These are phyloP conservation scores for Clathrus columnatus DNA, from an alignment of 768 basidiomycete species.

Conservation along the genomic window DNA sequence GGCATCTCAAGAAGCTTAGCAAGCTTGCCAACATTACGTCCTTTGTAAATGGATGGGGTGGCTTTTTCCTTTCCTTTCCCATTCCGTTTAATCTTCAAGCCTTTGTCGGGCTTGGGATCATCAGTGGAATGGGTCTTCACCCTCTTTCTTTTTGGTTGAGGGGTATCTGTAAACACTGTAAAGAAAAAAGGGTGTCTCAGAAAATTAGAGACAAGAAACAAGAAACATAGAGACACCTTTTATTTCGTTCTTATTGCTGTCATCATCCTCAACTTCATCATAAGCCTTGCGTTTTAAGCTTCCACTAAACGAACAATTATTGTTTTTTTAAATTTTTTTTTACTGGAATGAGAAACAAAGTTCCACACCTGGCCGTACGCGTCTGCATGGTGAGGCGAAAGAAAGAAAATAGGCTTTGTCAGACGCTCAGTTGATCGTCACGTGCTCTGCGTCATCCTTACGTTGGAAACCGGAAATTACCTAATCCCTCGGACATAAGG, in stretches of 20 bases:
- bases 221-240: background rate
- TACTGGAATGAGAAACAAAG: background rate
- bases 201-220: background rate
- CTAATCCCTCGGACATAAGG: no score
- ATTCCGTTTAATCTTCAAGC: background rate
- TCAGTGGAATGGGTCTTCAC: background rate
- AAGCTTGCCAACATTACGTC: conserved; percentile 5
- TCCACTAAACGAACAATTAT: background rate
- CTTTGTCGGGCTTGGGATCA: conserved; percentile 3
- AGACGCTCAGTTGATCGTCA: no score
- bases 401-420: background rate
- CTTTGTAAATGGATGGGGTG: background rate
- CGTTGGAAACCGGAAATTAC: no score
- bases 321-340: background rate
- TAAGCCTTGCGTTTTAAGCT: background rate
- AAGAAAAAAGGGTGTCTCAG: background rate
- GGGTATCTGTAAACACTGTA: background rate
- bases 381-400: background rate
- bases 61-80: background rate
- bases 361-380: background rate
- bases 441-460: no score
- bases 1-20: conserved; percentile 15
- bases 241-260: background rate
- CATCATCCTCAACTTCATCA: background rate
- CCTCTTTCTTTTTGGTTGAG: conserved; percentile 1